Conservation (phyloP, 228 moss, liverwort and hornwort species). For the Sphagnum magellanicum region DNA sequence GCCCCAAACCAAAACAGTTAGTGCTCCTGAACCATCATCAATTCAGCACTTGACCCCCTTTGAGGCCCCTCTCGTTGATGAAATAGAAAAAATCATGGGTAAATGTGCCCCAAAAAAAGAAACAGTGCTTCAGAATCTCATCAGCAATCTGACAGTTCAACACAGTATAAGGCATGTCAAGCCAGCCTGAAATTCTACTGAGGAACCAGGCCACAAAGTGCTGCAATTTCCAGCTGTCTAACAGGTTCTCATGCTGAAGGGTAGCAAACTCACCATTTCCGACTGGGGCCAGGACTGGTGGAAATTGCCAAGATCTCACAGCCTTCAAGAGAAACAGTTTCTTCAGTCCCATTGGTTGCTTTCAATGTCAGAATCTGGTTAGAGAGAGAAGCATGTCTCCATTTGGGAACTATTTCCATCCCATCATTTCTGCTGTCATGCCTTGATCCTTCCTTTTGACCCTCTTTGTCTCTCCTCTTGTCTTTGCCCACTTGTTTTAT, state of each 20-base stretch:
- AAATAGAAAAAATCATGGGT: not conserved
- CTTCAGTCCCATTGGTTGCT: slow-evolving; percentile 51
- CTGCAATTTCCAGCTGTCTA: not conserved
- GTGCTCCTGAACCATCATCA: no score
- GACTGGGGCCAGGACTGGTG: slow-evolving; percentile 37
- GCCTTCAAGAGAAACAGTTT: slow-evolving; percentile 70
- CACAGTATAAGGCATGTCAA: no score
- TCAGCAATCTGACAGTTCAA: not conserved
- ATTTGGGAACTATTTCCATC: slow-evolving; percentile 61
- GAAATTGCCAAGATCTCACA: slow-evolving; percentile 74
- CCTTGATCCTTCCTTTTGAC: slow-evolving; percentile 39
- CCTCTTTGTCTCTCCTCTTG: slow-evolving; percentile 61
- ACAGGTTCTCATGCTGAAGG: not conserved
- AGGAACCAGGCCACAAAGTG: no score
- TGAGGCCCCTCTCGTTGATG: not conserved
- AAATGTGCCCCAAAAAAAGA: not conserved
- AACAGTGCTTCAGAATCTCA: not conserved
- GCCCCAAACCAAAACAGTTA: no score
- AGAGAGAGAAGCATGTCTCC: slow-evolving; percentile 66
- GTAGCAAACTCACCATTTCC: slow-evolving; percentile 68
- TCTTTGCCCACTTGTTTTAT: slow-evolving; percentile 58
- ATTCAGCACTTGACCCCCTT: not conserved
- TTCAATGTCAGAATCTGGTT: slow-evolving; percentile 51
- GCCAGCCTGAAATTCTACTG: no score
- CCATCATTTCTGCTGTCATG: slow-evolving; percentile 43